A percentile compares a stretch with the other conserved stretches of the same genome.
Conservation (phyloP, 2,329 filamentous ascomycete species). For the Ceratocystiopsis minuta region DNA sequence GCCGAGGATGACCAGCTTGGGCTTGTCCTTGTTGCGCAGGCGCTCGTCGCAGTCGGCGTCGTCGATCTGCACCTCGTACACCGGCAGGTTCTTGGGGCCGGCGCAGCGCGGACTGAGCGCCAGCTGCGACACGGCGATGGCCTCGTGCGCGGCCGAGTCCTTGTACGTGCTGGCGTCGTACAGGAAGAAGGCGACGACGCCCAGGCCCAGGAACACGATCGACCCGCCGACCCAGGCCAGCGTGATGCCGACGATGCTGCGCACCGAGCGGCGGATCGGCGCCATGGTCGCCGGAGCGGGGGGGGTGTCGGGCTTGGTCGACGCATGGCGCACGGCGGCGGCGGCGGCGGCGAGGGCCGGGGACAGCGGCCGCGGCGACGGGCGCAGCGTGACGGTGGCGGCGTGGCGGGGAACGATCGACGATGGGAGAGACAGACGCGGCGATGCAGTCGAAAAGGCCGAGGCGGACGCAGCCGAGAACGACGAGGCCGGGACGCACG, state of each 20-base stretch:
- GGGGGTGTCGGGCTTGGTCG: neutral
- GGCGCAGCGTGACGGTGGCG: too few species aligned
- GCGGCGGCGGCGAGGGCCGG: too few species aligned
- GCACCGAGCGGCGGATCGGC: conserved; percentile 27
- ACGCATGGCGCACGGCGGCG: too few species aligned
- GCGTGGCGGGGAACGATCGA: too few species aligned
- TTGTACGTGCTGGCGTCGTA: conserved; percentile 89
- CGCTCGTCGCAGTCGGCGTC: conserved; percentile 75
- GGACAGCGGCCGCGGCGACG: too few species aligned
- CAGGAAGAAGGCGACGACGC: conserved; percentile 71
- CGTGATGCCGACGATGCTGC: conserved; percentile 47
- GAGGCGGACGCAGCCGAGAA: too few species aligned
- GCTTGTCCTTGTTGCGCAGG: conserved; percentile 63
- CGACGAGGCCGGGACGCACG: too few species aligned
- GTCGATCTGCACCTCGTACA: conserved; percentile 73
- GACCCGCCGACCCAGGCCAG: conserved; percentile 62
- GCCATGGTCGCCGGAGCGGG: neutral
- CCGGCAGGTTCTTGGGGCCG: conserved; percentile 88
- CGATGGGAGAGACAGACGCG: too few species aligned
- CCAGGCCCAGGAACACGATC: conserved; percentile 47
- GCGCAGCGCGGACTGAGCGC: conserved; percentile 67
- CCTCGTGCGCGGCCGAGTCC: conserved; percentile 44
- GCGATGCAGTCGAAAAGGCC: too few species aligned
- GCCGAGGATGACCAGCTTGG: conserved; percentile 77
- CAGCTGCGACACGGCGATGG: conserved; percentile 68